These are phyloP conservation scores for Thermoascus crustaceus DNA, from an alignment of 2,329 filamentous ascomycete species.

Conservation along the genomic window DNA sequence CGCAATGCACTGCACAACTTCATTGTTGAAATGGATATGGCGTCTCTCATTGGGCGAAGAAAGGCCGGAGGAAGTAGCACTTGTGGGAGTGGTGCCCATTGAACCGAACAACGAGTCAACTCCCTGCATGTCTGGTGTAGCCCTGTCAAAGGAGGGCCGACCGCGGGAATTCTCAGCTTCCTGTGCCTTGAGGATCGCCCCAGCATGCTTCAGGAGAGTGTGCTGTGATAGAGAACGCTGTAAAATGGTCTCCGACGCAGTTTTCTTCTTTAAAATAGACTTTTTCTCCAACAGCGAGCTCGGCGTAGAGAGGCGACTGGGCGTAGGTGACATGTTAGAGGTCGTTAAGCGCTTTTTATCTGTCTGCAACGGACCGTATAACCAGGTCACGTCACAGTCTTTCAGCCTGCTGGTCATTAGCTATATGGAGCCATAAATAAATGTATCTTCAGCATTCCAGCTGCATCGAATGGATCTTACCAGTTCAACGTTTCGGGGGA, in stretches of 20 bases:
- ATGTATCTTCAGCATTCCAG: too few species aligned
- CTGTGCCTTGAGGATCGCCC: constrained; percentile 77
- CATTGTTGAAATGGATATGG: constrained; percentile 94
- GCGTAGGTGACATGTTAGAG: constrained; percentile 41
- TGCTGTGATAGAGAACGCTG: constrained; percentile 81
- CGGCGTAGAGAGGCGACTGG: constrained; percentile 50
- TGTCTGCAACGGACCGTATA: constrained; percentile 86
- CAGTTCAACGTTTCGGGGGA: constrained; percentile 90
- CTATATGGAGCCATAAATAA: too few species aligned
- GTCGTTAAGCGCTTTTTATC: constrained; percentile 50
- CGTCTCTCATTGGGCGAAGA: constrained; percentile 58
- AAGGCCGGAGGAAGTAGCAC: constrained; percentile 61
- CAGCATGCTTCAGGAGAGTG: constrained; percentile 81
- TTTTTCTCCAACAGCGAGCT: constrained; percentile 69
- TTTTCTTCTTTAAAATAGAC: constrained; percentile 91
- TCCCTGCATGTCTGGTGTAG: constrained; percentile 61
- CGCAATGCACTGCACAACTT: constrained; percentile 92
- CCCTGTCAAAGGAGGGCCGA: constrained; percentile 51
- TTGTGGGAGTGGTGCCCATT: constrained; percentile 54
- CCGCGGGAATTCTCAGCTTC: constrained; percentile 50
- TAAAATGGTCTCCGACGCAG: constrained; percentile 91
- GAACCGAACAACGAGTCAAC: constrained; percentile 43
- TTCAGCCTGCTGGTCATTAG: constrained; percentile 61
- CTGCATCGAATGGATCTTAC: too few species aligned
- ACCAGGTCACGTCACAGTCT: constrained; percentile 94